These are phyloP conservation scores for Pichia sp. DNA, from an alignment of 1,139 yeast species.

Conservation along the genomic window DNA sequence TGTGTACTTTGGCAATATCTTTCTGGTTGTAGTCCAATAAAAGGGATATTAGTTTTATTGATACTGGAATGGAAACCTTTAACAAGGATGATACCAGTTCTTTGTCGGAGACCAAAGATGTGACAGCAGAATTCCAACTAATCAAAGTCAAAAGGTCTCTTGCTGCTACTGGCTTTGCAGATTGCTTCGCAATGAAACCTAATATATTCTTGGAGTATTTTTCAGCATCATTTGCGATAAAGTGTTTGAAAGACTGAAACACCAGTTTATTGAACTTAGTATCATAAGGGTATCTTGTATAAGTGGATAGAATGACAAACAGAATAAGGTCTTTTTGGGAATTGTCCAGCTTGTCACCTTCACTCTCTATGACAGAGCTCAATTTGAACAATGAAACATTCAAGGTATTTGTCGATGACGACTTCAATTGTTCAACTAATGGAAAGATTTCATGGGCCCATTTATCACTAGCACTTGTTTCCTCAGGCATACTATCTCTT, in stretches of 20 bases:
- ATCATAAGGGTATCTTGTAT: constrained; percentile 48
- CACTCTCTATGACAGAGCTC: constrained; percentile 17
- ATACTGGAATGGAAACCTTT: constrained; percentile 17
- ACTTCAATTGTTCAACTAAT: constrained; percentile 19
- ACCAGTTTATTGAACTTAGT: constrained; percentile 43
- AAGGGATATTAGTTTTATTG: constrained; percentile 18
- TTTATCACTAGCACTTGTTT: constrained; percentile 3
- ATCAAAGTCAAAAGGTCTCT: constrained; percentile 54
- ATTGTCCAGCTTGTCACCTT: constrained; percentile 9
- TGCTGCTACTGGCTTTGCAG: constrained; percentile 42
- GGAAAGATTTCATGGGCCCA: constrained; percentile 21
- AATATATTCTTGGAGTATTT: constrained; percentile 35
- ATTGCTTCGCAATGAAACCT: constrained; percentile 38
- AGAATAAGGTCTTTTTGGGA: constrained; percentile 20
- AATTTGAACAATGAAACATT: constrained; percentile 20
- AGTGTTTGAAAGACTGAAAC: constrained; percentile 34
- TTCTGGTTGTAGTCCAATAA: constrained; percentile 10
- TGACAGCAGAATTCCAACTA: constrained; percentile 47
- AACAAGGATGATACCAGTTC: constrained; percentile 16
- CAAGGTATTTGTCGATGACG: constrained; percentile 22
- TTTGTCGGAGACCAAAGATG: constrained; percentile 15
- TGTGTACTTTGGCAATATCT: constrained; percentile 37
- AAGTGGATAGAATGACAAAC: constrained; percentile 21
- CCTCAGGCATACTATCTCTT: constrained; percentile 11
- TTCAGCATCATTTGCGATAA: constrained; percentile 33